Conservation (phyloP, 768 basidiomycete genomes). For the Suillus cothurnatus region DNA sequence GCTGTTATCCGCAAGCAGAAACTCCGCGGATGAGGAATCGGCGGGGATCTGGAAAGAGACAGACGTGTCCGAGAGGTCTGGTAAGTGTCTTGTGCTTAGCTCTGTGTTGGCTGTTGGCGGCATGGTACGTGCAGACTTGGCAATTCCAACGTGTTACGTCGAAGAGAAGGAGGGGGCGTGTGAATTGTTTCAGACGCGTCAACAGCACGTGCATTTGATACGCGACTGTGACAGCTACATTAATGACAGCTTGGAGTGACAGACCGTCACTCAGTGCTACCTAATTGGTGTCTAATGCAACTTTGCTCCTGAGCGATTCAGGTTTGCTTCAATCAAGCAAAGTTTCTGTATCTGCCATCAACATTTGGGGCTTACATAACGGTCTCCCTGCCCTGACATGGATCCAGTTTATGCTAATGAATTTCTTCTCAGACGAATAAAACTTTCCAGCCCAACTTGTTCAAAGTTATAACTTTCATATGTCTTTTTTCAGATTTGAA, state of each 20-base stretch:
- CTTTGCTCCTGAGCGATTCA: not conserved
- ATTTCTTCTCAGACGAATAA: slow-evolving; percentile 2
- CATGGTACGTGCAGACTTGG: slow-evolving; percentile 18
- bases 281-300: not conserved
- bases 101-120: slow-evolving; percentile 33
- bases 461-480: not conserved
- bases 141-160: not conserved
- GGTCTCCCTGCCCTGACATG: not conserved
- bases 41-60: slow-evolving; percentile 54
- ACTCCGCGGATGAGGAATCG: slow-evolving; percentile 31
- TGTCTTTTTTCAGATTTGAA: not conserved
- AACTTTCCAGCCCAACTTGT: not conserved
- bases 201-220: slow-evolving; percentile 26
- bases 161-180: slow-evolving; percentile 17
- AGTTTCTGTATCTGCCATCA: not conserved
- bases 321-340: slow-evolving; percentile 10
- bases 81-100: slow-evolving; percentile 55
- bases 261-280: not conserved
- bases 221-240: slow-evolving; percentile 9
- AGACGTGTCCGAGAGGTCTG: slow-evolving; percentile 49
- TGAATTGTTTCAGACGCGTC: slow-evolving; percentile 29
- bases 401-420: not conserved
- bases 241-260: not conserved
- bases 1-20: slow-evolving; percentile 45
- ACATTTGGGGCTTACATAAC: not conserved